A percentile compares a stretch with the other conserved stretches of the same genome.
phyloP scores from a whole-genome alignment of 2,329 filamentous ascomycete genomes.

The Ophiostoma sp. region DNA sequence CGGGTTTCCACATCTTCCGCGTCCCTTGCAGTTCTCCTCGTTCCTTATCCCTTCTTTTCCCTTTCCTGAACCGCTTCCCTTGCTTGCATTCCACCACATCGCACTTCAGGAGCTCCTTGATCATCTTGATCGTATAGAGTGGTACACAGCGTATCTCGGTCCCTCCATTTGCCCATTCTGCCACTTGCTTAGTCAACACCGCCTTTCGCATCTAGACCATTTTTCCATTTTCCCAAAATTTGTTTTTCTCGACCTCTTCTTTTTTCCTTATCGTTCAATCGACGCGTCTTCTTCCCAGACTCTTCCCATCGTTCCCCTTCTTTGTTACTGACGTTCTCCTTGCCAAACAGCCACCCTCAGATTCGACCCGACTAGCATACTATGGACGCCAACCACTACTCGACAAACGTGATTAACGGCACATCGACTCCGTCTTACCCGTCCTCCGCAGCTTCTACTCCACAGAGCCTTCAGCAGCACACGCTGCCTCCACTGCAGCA shows the following conservation, averaged over 20 bases:
- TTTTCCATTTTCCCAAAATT: constrained; percentile 1
- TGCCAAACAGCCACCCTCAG: constrained; percentile 13
- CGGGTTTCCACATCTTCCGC: constrained; percentile 6
- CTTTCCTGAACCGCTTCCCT: neutral
- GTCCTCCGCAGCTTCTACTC: constrained; percentile 29
- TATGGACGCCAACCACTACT: constrained; percentile 33
- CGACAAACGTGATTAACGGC: constrained; percentile 32
- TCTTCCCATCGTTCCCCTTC: neutral
- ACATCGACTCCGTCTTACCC: constrained; percentile 31
- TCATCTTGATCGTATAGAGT: constrained; percentile 7
- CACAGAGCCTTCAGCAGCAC: constrained; percentile 30
- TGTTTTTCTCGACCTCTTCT: neutral
- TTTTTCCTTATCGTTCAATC: constrained; percentile 9
- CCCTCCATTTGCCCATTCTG: constrained; percentile 1
- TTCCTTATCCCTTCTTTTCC: constrained; percentile 6
- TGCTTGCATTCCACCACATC: constrained; percentile 4
- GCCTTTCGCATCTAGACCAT: constrained; percentile 3
- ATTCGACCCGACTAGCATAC: constrained; percentile 25
- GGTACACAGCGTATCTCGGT: neutral
- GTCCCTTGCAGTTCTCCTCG: constrained; percentile 6
- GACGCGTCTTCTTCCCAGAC: constrained; percentile 12
- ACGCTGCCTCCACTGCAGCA: constrained; percentile 35
- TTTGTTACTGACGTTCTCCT: neutral
- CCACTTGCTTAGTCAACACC: constrained; percentile 14
- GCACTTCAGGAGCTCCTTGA: neutral